Base-by-base conservation (phyloP, 202 grass and related monocot species). In the Digitaria exilis region DNA sequence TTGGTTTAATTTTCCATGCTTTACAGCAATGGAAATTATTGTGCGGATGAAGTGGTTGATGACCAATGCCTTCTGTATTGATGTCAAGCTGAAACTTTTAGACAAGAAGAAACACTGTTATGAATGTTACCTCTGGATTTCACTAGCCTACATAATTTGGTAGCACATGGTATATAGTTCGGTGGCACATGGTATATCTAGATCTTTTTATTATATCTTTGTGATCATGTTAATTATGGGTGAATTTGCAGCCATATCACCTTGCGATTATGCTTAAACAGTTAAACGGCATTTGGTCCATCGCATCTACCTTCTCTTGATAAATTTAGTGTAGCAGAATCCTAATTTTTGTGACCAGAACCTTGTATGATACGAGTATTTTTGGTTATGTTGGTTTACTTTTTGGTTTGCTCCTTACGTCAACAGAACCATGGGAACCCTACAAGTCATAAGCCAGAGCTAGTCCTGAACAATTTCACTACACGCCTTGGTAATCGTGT, bases 381-480 rank as follows among this genome's bases (percentile, higher is more conserved):
- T 73, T 26, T 16, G 9, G 29, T 66, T 63, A 52, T n/a, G 25
- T 85, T 78, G 42, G 37, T 64, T 86, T 69, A 79, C 18, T 41
- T 6, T 75, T 90, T 73, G 69, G 2, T 77, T 76, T 84, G 24
- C 54, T 63, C 22, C 28, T 4, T 78, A 42, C 61, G 77, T 54
- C 73, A n/a, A 28, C 80, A 98, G 96, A 98, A 96, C 79, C 93
- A 98, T 75, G 96, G 96, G 79, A 98, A 93, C 31, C 96, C 93
- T 51, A 98, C 96, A 28, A 82, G 85, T 82, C 96, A 98, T 90
- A 83, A 92, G 43, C 96, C 96, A 68, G 96, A 98, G 89, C 83
- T 98, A 92, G 93, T 96, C 41, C 56, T 98, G 85, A 98, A 98
- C 80, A 98, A 98, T 87, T 98, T 98, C 78, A 94, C 91, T 35